phyloP scores from a whole-genome alignment of 768 basidiomycete species.

The Holtermanniella nyarrowii region DNA sequence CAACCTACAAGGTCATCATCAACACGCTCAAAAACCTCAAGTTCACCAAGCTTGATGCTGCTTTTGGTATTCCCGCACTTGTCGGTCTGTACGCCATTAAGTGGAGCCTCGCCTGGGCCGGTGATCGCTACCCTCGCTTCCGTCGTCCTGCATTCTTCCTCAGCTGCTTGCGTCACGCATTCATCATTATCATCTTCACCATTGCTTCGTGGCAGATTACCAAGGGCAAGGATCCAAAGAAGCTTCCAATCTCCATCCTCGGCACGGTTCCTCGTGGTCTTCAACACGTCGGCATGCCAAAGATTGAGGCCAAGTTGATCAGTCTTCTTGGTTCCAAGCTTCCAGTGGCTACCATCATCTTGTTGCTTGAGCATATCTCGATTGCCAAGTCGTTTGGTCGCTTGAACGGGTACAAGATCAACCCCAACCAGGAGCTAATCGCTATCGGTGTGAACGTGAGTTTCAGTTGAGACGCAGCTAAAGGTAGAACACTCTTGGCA shows the following conservation, averaged over 20 bases:
- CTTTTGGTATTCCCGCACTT: slow-evolving; percentile 74
- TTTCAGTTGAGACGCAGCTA: too few relatives aligned
- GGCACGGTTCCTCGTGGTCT: slow-evolving; percentile 70
- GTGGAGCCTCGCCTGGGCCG: slow-evolving; percentile 29
- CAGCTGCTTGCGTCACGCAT: slow-evolving; percentile 40
- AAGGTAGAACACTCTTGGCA: slow-evolving; percentile 85
- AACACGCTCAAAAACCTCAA: slow-evolving; percentile 79
- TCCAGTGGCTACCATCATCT: slow-evolving; percentile 44
- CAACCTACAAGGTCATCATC: slow-evolving; percentile 80
- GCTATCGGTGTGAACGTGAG: slow-evolving; percentile 96
- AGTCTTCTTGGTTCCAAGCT: slow-evolving; percentile 62
- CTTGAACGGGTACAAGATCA: slow-evolving; percentile 77
- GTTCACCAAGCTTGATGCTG: slow-evolving; percentile 64
- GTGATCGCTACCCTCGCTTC: slow-evolving; percentile 26
- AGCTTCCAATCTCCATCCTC: slow-evolving; percentile 75
- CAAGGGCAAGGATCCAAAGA: slow-evolving; percentile 48
- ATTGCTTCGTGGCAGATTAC: slow-evolving; percentile 79
- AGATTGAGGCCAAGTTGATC: slow-evolving; percentile 50
- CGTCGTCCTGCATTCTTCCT: slow-evolving; percentile 57
- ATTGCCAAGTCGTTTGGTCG: slow-evolving; percentile 94
- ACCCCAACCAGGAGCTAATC: slow-evolving; percentile 85
- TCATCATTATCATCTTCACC: slow-evolving; percentile 62
- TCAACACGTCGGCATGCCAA: slow-evolving; percentile 46
- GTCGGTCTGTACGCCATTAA: slow-evolving; percentile 43
- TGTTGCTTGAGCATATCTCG: slow-evolving; percentile 89